These are phyloP conservation scores for Cicer chorassanicum DNA, from an alignment of 306 rosid species.

Conservation along the genomic window DNA sequence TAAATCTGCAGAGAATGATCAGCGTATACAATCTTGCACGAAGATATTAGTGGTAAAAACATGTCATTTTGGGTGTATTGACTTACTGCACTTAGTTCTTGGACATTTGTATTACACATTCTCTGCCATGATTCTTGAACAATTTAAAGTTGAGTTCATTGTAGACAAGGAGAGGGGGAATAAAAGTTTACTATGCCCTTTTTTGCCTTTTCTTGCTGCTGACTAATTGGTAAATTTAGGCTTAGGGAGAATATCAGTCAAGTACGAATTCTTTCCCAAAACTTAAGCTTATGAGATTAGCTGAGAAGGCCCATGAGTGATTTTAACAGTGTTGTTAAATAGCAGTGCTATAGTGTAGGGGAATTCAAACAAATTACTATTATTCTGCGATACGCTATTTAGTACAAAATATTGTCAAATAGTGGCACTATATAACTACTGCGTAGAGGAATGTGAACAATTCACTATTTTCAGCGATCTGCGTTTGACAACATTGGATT, in stretches of 20 bases:
- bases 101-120: constrained; percentile 13
- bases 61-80: constrained; percentile 41
- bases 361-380: too few species aligned
- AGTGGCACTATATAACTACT: too few species aligned
- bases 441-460: too few species aligned
- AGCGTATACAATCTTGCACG: constrained; percentile 65
- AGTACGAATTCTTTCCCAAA: constrained; percentile 1
- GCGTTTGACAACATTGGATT: too few species aligned
- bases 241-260: constrained; percentile 18
- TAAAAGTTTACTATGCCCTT: too few species aligned
- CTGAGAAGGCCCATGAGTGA: neutral
- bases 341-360: too few species aligned
- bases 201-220: constrained; percentile 6
- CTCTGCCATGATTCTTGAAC: constrained; percentile 23
- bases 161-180: neutral
- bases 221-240: constrained; percentile 31
- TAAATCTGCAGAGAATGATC: constrained; percentile 65
- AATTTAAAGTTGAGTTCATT: constrained; percentile 19
- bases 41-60: constrained; percentile 80
- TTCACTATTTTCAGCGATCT: too few species aligned
- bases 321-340: neutral
- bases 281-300: constrained; percentile 17
- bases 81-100: constrained; percentile 22
- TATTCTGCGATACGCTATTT: too few species aligned
- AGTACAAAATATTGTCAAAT: too few species aligned